phyloP scores from a whole-genome alignment of 495 filamentous ascomycete genomes.

The Penicilliopsis zonata region DNA sequence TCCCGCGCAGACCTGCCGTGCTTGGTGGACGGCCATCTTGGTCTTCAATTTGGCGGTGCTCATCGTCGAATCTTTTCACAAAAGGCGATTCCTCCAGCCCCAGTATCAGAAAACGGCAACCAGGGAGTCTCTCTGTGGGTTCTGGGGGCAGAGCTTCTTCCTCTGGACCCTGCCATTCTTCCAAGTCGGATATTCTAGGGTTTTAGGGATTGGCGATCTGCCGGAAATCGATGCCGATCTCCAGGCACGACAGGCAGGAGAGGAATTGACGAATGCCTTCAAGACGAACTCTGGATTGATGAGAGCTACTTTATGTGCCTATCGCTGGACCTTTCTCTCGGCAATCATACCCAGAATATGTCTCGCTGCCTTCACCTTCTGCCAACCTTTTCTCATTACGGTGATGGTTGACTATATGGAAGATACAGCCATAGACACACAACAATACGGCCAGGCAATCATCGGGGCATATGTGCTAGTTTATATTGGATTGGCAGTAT shows the following conservation, averaged over 20 bases:
- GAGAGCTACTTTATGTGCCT: slow-evolving; percentile 8
- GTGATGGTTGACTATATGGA: slow-evolving; percentile 20
- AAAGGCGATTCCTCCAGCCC: slow-evolving; percentile 8
- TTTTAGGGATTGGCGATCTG: slow-evolving; percentile 15
- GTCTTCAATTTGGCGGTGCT: slow-evolving; percentile 7
- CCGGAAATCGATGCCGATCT: slow-evolving; percentile 11
- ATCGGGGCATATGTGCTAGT: slow-evolving; percentile 44
- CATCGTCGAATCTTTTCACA: slow-evolving; percentile 16
- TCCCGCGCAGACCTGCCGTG: no score
- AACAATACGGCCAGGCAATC: slow-evolving; percentile 38
- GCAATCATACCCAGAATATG: slow-evolving; percentile 35
- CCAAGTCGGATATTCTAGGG: slow-evolving; percentile 11
- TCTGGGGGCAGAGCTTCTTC: slow-evolving; percentile 21
- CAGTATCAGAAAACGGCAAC: slow-evolving; percentile 9
- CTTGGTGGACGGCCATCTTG: slow-evolving; percentile 8
- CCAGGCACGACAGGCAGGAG: slow-evolving; percentile 3
- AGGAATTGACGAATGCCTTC: no score
- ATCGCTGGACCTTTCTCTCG: slow-evolving; percentile 16
- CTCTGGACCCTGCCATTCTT: slow-evolving; percentile 20
- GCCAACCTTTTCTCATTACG: slow-evolving; percentile 48
- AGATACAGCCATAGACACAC: slow-evolving; percentile 9
- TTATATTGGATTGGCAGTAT: slow-evolving; percentile 43
- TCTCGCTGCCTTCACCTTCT: slow-evolving; percentile 41
- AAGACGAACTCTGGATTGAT: slow-evolving; percentile 8
- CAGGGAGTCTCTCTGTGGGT: slow-evolving; percentile 12